Conservation (phyloP, 225 moss, liverwort and hornwort genomes). For the Neckera pumila region DNA sequence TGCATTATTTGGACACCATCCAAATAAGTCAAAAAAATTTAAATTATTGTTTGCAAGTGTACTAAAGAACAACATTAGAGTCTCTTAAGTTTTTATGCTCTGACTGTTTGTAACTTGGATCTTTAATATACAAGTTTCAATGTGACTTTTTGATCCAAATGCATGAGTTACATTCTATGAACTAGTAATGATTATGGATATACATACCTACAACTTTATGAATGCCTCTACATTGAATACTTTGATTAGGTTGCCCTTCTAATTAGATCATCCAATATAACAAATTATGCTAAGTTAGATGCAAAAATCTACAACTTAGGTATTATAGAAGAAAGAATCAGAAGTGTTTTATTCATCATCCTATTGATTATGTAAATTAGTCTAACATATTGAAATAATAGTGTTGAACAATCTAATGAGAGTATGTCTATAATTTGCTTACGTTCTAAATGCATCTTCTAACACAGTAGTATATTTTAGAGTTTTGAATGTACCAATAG, state of each 20-base stretch:
- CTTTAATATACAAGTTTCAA: neutral
- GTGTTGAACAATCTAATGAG: neutral
- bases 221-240: neutral
- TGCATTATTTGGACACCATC: neutral
- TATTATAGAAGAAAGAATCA: neutral
- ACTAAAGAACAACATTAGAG: neutral
- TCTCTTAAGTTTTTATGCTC: neutral
- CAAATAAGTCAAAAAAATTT: neutral
- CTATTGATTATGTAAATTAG: neutral
- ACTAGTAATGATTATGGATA: neutral
- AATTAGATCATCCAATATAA: neutral
- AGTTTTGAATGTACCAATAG: neutral
- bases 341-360: neutral
- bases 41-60: neutral
- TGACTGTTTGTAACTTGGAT: neutral
- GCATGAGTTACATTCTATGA: accelerated
- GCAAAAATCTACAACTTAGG: neutral
- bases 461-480: neutral
- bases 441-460: neutral
- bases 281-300: neutral
- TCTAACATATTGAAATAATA: neutral
- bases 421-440: accelerated
- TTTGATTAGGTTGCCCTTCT: neutral
- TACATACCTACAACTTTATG: neutral
- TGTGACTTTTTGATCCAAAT: neutral